These are phyloP conservation scores for Areca catechu DNA, from an alignment of 176 grass and related monocot genomes.

Conservation along the genomic window DNA sequence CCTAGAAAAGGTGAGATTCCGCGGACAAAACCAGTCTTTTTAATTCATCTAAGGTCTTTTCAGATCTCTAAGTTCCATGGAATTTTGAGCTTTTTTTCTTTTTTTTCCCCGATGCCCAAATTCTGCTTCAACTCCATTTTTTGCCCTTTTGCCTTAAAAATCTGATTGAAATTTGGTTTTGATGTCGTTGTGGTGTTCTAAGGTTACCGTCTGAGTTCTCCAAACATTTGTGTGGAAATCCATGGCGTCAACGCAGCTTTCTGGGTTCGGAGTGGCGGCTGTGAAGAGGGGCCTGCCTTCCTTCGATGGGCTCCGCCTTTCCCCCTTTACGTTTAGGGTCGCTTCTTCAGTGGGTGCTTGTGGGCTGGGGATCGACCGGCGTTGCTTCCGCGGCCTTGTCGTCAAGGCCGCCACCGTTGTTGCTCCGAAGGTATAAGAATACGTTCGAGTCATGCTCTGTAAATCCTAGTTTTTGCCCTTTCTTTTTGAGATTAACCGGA, in stretches of 20 bases:
- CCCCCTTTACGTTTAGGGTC: constrained; percentile 12
- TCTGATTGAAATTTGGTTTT: no score
- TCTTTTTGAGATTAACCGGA: no score
- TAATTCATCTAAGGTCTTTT: no score
- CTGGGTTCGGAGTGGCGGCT: constrained; percentile 12
- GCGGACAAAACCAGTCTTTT: no score
- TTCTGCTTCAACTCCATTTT: no score
- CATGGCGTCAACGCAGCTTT: constrained; percentile 50
- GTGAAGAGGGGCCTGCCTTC: constrained; percentile 15
- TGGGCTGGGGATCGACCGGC: constrained; percentile 3
- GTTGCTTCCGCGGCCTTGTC: constrained; percentile 30
- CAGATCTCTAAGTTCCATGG: no score
- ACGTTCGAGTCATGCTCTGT: neutral
- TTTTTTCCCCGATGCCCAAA: no score
- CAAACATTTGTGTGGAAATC: neutral
- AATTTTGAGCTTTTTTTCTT: no score
- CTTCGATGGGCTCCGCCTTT: constrained; percentile 26
- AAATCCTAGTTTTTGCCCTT: neutral
- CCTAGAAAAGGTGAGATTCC: no score
- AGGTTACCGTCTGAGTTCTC: no score
- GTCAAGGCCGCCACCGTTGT: constrained; percentile 57
- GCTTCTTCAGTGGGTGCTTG: neutral
- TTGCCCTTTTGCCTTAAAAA: no score
- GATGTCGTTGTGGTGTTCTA: no score
- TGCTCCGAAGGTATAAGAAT: constrained; percentile 45